Evolutionary conservation across 371 early-diverging fungal species (phyloP).

Genomic region (Dinochytrium kinnereticum): DNA sequence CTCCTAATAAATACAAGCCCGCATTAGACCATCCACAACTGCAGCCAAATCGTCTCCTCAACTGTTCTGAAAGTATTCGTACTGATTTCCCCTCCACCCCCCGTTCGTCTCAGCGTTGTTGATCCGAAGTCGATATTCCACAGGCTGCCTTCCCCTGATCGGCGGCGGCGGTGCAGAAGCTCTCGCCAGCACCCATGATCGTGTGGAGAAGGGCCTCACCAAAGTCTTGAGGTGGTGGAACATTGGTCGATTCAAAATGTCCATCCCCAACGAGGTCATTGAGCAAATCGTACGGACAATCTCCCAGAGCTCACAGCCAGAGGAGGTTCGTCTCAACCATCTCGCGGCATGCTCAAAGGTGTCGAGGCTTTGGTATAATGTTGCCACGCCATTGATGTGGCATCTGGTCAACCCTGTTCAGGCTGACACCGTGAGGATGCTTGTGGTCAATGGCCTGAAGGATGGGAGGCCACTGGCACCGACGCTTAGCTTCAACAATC

Average conservation of each 20-base stretch:
- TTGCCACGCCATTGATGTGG: constrained; percentile 13
- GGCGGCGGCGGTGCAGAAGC: not conserved
- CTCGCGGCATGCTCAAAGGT: not conserved
- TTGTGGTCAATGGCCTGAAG: constrained; percentile 14
- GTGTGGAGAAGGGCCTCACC: not conserved
- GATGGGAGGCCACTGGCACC: not conserved
- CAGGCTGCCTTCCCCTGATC: not conserved
- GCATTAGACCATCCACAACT: not conserved
- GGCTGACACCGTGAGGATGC: constrained; percentile 5
- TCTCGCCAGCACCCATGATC: not conserved
- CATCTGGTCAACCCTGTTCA: not conserved
- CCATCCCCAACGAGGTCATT: constrained; percentile 3
- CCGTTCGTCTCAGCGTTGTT: not conserved
- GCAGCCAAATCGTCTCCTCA: not conserved
- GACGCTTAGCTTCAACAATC: not conserved
- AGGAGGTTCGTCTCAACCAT: not conserved
- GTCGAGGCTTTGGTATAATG: not conserved
- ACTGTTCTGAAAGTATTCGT: constrained; percentile 30
- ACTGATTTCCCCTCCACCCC: not conserved
- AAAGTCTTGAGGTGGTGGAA: not conserved
- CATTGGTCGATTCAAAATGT: too few species aligned
- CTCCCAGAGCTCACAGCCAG: not conserved
- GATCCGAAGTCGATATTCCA: constrained; percentile 7
- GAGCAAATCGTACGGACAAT: constrained; percentile 2
- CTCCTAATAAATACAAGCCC: not conserved